A percentile compares a stretch with the other conserved stretches of the same genome.
Conservation (phyloP, 2,329 filamentous ascomycete species). For the Grosmannia clavigera region DNA sequence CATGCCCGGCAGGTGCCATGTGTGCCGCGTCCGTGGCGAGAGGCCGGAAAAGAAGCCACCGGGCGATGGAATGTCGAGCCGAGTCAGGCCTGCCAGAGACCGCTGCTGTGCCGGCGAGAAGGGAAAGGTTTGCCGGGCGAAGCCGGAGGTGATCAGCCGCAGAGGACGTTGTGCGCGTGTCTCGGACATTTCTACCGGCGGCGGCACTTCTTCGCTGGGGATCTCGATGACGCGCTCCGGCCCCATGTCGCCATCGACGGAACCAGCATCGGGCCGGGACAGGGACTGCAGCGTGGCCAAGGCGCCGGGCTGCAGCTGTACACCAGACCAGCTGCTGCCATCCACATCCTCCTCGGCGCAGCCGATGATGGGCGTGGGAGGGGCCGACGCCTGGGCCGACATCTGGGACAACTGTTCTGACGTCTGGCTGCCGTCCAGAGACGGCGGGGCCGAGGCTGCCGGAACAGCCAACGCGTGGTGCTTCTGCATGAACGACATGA, state of each 20-base stretch:
- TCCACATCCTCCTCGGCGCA: constrained; percentile 39
- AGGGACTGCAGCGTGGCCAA: constrained; percentile 70
- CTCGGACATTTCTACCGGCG: constrained; percentile 25
- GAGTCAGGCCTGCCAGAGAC: constrained; percentile 61
- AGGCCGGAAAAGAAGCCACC: constrained; percentile 85
- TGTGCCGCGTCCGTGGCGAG: constrained; percentile 60
- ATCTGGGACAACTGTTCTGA: constrained; percentile 67
- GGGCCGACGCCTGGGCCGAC: constrained; percentile 56
- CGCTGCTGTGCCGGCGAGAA: constrained; percentile 38
- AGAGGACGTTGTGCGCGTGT: constrained; percentile 40
- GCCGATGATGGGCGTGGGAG: constrained; percentile 66
- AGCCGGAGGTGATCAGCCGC: constrained; percentile 33
- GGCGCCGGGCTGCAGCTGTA: constrained; percentile 67
- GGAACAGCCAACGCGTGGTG: constrained; percentile 55
- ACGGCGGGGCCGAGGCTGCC: constrained; percentile 68
- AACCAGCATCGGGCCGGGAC: constrained; percentile 41
- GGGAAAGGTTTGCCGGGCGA: constrained; percentile 18
- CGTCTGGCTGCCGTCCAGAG: constrained; percentile 75
- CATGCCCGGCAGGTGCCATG: constrained; percentile 57
- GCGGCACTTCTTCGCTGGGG: constrained; percentile 13
- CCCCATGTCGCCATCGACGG: constrained; percentile 45
- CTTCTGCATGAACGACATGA: constrained; percentile 56
- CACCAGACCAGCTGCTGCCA: constrained; percentile 51
- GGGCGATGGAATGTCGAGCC: constrained; percentile 80
- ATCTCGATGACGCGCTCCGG: constrained; percentile 43